These are phyloP conservation scores for Ramaria sp. DNA, from an alignment of 768 basidiomycete species.

Conservation along the genomic window DNA sequence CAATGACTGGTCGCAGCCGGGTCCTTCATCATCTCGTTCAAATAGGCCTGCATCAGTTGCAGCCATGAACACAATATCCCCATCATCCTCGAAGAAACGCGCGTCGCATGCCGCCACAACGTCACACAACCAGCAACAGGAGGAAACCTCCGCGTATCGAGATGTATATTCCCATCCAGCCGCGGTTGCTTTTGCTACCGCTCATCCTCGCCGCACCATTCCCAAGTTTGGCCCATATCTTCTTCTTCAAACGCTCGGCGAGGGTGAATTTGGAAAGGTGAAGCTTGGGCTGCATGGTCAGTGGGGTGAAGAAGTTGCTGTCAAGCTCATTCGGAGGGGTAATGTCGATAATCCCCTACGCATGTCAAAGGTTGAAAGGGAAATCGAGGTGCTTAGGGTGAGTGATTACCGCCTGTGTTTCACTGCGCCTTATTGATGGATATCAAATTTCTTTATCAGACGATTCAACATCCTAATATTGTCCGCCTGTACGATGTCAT, in stretches of 20 bases:
- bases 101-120: constrained; percentile 66
- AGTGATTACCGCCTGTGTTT: constrained; percentile 20
- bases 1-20: constrained; percentile 7
- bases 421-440: constrained; percentile 15
- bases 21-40: constrained; percentile 1
- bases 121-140: constrained; percentile 21
- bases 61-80: constrained; percentile 22
- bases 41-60: constrained; percentile 23
- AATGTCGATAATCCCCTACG: constrained; percentile 66
- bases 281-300: constrained; percentile 91
- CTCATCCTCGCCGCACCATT: constrained; percentile 76
- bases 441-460: no score
- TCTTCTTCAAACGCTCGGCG: constrained; percentile 89
- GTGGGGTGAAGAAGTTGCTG: constrained; percentile 97
- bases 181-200: constrained; percentile 69
- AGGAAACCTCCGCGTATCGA: constrained; percentile 39
- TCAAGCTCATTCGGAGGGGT: constrained; percentile 90
- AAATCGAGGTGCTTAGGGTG: constrained; percentile 95
- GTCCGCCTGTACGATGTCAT: constrained; percentile 97
- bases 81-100: constrained; percentile 43
- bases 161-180: constrained; percentile 83
- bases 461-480: constrained; percentile 94
- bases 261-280: constrained; percentile 98
- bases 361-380: constrained; percentile 92
- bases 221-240: constrained; percentile 95